Evolutionary conservation across 2,329 filamentous ascomycete genomes (phyloP).

Genomic region (Colletotrichum sidae): DNA sequence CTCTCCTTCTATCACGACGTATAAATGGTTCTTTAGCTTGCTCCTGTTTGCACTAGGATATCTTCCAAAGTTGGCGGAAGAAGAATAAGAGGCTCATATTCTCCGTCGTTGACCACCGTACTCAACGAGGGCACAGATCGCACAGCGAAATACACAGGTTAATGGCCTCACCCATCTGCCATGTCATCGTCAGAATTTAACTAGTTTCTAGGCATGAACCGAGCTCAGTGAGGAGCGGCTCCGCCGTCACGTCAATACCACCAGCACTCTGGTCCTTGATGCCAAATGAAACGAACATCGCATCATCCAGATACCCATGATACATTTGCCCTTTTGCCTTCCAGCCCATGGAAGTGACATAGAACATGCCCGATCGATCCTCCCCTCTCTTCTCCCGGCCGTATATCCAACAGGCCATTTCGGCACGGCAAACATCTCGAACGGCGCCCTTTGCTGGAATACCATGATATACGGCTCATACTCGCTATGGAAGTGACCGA

Average conservation of each 20-base stretch:
- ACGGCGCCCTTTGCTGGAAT: constrained; percentile 60
- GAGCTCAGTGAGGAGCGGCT: constrained; percentile 57
- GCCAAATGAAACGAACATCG: constrained; percentile 66
- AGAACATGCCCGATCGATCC: constrained; percentile 65
- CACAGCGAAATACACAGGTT: too few species aligned
- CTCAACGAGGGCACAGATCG: too few species aligned
- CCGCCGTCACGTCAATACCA: constrained; percentile 63
- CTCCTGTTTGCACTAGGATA: too few species aligned
- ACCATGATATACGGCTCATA: constrained; percentile 69
- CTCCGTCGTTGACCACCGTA: too few species aligned
- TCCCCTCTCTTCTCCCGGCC: constrained; percentile 54
- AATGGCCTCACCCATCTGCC: too few species aligned
- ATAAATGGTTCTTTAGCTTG: too few species aligned
- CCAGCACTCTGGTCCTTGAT: constrained; percentile 63
- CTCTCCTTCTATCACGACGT: too few species aligned
- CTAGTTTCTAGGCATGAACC: constrained; percentile 15
- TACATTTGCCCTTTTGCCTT: constrained; percentile 59
- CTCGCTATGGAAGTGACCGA: constrained; percentile 58
- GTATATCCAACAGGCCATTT: constrained; percentile 63
- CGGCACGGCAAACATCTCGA: constrained; percentile 62
- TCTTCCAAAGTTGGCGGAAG: too few species aligned
- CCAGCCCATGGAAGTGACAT: constrained; percentile 69
- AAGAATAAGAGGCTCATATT: too few species aligned
- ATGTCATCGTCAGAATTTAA: neutral
- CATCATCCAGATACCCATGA: constrained; percentile 68